phyloP scores from a whole-genome alignment of 805 yeast genomes.

The Yamadazyma tumulicola region DNA sequence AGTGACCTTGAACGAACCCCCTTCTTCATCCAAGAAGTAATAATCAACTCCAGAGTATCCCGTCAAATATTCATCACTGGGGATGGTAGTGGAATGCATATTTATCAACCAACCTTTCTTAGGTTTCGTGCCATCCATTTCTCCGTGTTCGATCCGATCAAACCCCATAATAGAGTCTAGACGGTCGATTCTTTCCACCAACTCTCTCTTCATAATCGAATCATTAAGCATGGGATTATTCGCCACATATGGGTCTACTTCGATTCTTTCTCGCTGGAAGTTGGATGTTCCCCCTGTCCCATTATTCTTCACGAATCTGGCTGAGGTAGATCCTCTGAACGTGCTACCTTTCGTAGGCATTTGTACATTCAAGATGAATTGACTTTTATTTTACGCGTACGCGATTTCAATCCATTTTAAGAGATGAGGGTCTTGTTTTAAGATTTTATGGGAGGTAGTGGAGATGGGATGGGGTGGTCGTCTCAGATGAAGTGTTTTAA shows the following conservation, averaged over 20 bases:
- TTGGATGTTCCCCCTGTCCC: slow-evolving; percentile 1
- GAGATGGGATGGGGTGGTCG: too few species aligned
- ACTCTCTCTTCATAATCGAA: slow-evolving; percentile 45
- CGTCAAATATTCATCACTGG: slow-evolving; percentile 52
- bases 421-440: neutral
- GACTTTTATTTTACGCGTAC: too few species aligned
- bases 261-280: slow-evolving; percentile 11
- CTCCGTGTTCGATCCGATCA: slow-evolving; percentile 69
- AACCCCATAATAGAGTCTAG: slow-evolving; percentile 88
- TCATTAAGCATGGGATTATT: slow-evolving; percentile 36
- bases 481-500: too few species aligned
- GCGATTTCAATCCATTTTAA: neutral
- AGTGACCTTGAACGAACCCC: slow-evolving; percentile 90
- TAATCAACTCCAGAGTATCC: slow-evolving; percentile 90
- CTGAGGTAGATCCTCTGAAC: slow-evolving; percentile 49
- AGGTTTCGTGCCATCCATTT: slow-evolving; percentile 44
- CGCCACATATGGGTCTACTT: slow-evolving; percentile 21
- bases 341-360: slow-evolving; percentile 5
- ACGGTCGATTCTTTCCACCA: slow-evolving; percentile 58
- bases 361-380: too few species aligned
- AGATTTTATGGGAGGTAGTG: neutral
- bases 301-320: slow-evolving; percentile 48
- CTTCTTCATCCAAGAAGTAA: slow-evolving; percentile 93
- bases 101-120: slow-evolving; percentile 88
- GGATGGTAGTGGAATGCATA: slow-evolving; percentile 83